Evolutionary conservation across 805 yeast genomes (phyloP), one percentile per base, ranked within the genome.

Genomic region (Saccharomyces kudriavzevii): DNA sequence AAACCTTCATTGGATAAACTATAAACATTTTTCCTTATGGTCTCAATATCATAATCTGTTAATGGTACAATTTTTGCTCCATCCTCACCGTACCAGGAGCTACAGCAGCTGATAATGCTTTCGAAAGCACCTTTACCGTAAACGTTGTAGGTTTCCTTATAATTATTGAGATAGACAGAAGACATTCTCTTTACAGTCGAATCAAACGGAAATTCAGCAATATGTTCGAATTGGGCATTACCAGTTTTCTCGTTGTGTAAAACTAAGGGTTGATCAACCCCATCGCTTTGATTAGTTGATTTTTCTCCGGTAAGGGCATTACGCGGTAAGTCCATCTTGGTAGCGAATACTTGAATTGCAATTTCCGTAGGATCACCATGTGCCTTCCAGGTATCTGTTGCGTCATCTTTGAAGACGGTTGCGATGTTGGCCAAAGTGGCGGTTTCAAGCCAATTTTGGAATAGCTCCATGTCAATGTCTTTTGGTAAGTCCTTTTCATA

Each of bases 111-210:
- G 50, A 89, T 65, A 5, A 94, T 77, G 55, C 80, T 81, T 71
- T 94, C 98, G 48, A 83, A 78, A 1, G 97, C 99, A 63, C 99
- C 99, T 69, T 94, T 94, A 40, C 84, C 87, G 67, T 78, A 85
- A 0, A 89, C 80, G 58, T 77, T 81, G 22, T 78, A 60, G 58
- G 80, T 78, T 45, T 75, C 64, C 51, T 79, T 72, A 55, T 81
- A 83, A 22, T 87, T 89, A 46, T 75, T 63, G 60, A 82, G 82
- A 27, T 80, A 77, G 6, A 68, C 56, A 25, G 90, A 85, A 14
- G 96, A 92, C 97, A 89, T 89, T 73, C 83, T 90, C 69, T 94
- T 94, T 65, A 94, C 80, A 13, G 76, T 70, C 0, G 97, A 90
- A 46, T 87, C 85, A 68, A 92, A 91, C 10, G 98, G 96, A 51